A percentile compares a stretch with the other conserved stretches of the same genome.
phyloP scores from a whole-genome alignment of 2,329 filamentous ascomycete species.

The Microcyclospora pomicola region DNA sequence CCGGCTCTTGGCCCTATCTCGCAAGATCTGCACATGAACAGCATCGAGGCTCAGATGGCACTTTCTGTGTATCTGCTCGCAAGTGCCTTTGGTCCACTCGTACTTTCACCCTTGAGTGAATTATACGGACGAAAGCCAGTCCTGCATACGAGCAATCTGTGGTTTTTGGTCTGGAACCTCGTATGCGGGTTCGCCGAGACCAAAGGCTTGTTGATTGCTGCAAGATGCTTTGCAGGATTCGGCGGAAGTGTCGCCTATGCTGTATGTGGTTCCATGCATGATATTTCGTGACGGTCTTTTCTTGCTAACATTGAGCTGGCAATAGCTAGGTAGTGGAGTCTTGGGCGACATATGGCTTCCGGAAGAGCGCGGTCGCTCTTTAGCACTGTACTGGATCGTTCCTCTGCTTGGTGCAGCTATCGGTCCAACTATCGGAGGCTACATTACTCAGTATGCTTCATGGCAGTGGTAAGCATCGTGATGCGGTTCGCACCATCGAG shows the following conservation, averaged over 20 bases:
- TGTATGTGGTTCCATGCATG: background rate
- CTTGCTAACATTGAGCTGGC: too few relatives aligned
- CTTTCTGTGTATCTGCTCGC: slow-evolving; percentile 11
- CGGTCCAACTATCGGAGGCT: slow-evolving; percentile 21
- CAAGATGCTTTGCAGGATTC: slow-evolving; percentile 36
- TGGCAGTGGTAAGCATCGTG: slow-evolving; percentile 29
- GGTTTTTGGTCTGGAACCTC: slow-evolving; percentile 40
- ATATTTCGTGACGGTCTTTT: too few relatives aligned
- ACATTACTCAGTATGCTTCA: slow-evolving; percentile 23
- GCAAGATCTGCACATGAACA: slow-evolving; percentile 25
- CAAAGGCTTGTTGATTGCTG: slow-evolving; percentile 30
- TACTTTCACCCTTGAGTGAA: slow-evolving; percentile 25
- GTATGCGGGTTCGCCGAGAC: slow-evolving; percentile 31
- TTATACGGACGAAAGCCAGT: slow-evolving; percentile 33
- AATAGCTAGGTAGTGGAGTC: slow-evolving; percentile 9
- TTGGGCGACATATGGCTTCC: slow-evolving; percentile 10
- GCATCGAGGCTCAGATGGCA: slow-evolving; percentile 7
- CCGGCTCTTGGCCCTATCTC: slow-evolving; percentile 31
- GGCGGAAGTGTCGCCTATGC: slow-evolving; percentile 30
- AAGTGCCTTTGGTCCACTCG: slow-evolving; percentile 9
- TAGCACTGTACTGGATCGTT: slow-evolving; percentile 8
- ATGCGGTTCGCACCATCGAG: too few relatives aligned
- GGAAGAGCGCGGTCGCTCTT: slow-evolving; percentile 8
- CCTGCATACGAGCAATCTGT: slow-evolving; percentile 32
- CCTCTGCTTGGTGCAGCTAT: slow-evolving; percentile 10